Evolutionary conservation across 331 rosid genomes (phyloP).

Genomic region (Dryas integrifolia): DNA sequence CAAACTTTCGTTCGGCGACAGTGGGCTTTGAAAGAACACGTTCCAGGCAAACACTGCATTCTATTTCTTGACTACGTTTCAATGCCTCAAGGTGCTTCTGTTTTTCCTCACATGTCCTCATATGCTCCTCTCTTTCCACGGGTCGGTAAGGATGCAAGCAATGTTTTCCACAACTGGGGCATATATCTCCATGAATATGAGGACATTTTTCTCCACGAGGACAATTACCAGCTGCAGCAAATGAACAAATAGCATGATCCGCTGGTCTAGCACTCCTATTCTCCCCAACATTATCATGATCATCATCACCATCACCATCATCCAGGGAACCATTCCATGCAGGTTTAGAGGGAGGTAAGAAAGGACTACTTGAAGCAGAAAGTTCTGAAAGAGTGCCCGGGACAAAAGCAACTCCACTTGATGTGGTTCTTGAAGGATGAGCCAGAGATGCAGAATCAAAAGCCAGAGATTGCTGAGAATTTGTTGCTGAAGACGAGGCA

Average conservation of each 20-base stretch:
- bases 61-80: conserved; percentile 88
- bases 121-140: conserved; percentile 84
- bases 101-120: conserved; percentile 58
- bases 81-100: conserved; percentile 81
- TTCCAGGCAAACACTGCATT: conserved; percentile 95
- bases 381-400: conserved; percentile 32
- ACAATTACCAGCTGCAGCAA: conserved; percentile 92
- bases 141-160: conserved; percentile 89
- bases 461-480: conserved; percentile 31
- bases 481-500: conserved; percentile 59
- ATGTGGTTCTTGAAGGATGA: conserved; percentile 35
- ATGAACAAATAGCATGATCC: conserved; percentile 80
- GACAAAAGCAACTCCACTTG: conserved; percentile 36
- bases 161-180: conserved; percentile 79
- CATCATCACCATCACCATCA: conserved; percentile 20
- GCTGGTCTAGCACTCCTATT: conserved; percentile 44
- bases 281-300: conserved; percentile 43
- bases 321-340: conserved; percentile 54
- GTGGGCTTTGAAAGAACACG: conserved; percentile 83
- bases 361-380: conserved; percentile 41
- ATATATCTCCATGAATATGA: conserved; percentile 83
- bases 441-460: conserved; percentile 38
- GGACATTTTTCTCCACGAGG: conserved; percentile 88
- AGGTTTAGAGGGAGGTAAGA: conserved; percentile 42
- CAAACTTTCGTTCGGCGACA: conserved; percentile 87